Conservation (phyloP, 495 filamentous ascomycete genomes). For the Aspergillus saccharolyticus region DNA sequence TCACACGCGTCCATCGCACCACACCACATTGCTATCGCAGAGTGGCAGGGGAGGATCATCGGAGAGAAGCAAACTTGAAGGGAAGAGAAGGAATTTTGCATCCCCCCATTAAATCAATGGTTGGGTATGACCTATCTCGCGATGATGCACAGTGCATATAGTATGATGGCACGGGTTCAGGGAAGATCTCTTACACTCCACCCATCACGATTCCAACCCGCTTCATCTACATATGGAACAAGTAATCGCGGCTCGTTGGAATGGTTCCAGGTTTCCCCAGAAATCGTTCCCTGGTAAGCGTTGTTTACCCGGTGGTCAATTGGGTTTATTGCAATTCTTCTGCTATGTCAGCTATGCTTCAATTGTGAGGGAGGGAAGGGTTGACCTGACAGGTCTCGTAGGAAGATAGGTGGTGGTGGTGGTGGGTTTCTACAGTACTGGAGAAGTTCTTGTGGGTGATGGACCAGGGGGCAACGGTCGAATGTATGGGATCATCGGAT, state of each 20-base stretch:
- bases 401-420: not conserved
- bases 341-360: not conserved
- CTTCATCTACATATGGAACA: not conserved
- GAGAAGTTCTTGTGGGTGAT: not conserved
- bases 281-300: not conserved
- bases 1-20: not conserved
- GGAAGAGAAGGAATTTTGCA: not conserved
- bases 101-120: not conserved
- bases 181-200: not conserved
- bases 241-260: not conserved
- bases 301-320: not conserved
- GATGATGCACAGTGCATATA: not conserved
- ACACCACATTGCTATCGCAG: no score
- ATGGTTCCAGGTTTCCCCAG: slow-evolving; percentile 5
- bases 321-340: not conserved
- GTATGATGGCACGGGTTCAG: not conserved
- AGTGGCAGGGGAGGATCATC: not conserved
- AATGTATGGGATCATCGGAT: no score
- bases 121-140: not conserved
- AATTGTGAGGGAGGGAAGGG: not conserved
- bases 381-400: not conserved
- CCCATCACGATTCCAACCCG: not conserved
- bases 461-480: not conserved
- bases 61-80: not conserved
- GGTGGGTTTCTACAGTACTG: not conserved